A percentile compares a stretch with the other conserved stretches of the same genome.
phyloP scores from a whole-genome alignment of 129 eudicot genomes.

The Flaveria sonorensis region DNA sequence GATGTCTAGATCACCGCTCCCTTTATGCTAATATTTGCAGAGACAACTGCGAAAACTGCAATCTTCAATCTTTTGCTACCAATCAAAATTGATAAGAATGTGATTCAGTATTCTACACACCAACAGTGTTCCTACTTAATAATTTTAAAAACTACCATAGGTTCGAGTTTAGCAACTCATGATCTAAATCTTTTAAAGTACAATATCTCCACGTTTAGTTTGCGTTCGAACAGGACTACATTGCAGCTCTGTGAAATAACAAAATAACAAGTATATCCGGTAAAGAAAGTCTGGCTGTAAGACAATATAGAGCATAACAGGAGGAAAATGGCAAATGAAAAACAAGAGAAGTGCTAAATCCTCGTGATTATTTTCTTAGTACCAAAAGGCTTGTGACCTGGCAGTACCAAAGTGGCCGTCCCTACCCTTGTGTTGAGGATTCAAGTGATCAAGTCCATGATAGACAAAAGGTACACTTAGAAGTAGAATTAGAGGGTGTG shows the following conservation, averaged over 20 bases:
- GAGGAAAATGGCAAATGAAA: background rate
- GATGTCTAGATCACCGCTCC: constrained; percentile 17
- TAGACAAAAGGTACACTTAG: no score
- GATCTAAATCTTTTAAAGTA: constrained; percentile 25
- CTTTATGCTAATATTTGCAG: constrained; percentile 32
- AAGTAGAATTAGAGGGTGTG: no score
- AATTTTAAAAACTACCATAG: constrained; percentile 29
- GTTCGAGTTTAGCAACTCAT: constrained; percentile 31
- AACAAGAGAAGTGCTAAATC: background rate
- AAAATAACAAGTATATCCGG: constrained; percentile 14
- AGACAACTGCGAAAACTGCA: constrained; percentile 28
- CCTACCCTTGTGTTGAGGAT: no score
- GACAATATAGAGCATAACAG: constrained; percentile 10
- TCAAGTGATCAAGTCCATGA: no score
- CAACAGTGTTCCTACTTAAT: constrained; percentile 29
- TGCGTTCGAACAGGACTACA: constrained; percentile 31
- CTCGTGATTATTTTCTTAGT: background rate
- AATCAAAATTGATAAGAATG: constrained; percentile 63
- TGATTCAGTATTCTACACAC: constrained; percentile 55
- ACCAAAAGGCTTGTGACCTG: no score
- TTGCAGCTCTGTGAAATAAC: constrained; percentile 37
- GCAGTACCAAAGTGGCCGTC: no score
- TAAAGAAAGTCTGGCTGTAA: background rate
- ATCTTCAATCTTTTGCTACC: constrained; percentile 54
- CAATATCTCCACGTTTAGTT: constrained; percentile 37